A percentile compares a stretch with the other conserved stretches of the same genome.
phyloP scores from a whole-genome alignment of 2,329 filamentous ascomycete genomes.

The Nigrospora osmanthi region DNA sequence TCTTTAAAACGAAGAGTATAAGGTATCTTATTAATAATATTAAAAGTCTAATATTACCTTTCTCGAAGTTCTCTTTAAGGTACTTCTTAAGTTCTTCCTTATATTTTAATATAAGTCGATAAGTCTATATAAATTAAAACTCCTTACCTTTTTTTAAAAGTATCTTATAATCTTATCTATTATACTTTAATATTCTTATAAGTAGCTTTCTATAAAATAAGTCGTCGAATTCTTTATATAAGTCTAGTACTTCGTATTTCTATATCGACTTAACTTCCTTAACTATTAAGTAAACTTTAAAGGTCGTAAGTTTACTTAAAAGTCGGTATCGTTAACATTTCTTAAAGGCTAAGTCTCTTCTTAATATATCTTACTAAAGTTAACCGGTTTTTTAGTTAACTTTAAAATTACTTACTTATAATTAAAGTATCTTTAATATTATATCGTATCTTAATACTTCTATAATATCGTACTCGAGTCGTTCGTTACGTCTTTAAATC shows the following conservation, averaged over 20 bases:
- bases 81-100: neutral
- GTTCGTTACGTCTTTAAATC: too few species aligned
- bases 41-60: conserved; percentile 1
- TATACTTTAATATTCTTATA: neutral
- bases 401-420: too few species aligned
- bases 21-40: neutral
- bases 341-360: too few species aligned
- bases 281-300: neutral
- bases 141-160: neutral
- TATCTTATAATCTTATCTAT: conserved; percentile 1
- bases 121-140: conserved; percentile 1
- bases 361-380: too few species aligned
- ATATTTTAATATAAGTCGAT: neutral
- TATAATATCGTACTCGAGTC: too few species aligned
- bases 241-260: neutral
- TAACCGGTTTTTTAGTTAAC: too few species aligned
- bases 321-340: too few species aligned
- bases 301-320: neutral
- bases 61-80: neutral
- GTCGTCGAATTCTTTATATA: neutral
- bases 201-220: neutral
- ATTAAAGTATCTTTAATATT: too few species aligned
- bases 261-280: neutral
- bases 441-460: too few species aligned
- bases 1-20: conserved; percentile 11